Evolutionary conservation across 1,139 yeast species (phyloP).

Genomic region (Yamadazyma taylorii): DNA sequence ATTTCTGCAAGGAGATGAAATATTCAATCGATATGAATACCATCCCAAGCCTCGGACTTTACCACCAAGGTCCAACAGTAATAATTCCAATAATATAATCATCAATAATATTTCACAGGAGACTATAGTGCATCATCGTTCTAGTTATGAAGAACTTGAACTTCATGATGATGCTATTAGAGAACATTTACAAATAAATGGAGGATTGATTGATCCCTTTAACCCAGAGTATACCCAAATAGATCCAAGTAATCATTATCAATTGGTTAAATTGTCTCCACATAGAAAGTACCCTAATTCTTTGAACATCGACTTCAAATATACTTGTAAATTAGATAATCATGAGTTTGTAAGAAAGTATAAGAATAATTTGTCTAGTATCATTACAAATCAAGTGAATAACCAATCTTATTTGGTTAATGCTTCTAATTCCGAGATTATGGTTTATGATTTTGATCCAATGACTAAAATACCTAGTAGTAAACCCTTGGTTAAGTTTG

Average conservation of each 20-base stretch:
- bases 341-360: constrained; percentile 27
- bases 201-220: constrained; percentile 19
- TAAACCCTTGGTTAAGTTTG: constrained; percentile 31
- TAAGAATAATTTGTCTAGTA: constrained; percentile 36
- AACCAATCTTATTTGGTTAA: constrained; percentile 25
- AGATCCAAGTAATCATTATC: constrained; percentile 1
- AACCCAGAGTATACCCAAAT: constrained; percentile 14
- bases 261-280: constrained; percentile 3
- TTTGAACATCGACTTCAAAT: constrained; percentile 23
- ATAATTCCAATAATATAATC: not conserved
- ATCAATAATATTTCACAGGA: not conserved
- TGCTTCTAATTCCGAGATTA: constrained; percentile 31
- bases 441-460: constrained; percentile 28
- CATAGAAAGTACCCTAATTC: constrained; percentile 35
- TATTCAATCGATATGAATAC: constrained; percentile 1
- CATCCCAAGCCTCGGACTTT: not conserved
- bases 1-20: constrained; percentile 4
- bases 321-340: constrained; percentile 20
- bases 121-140: not conserved
- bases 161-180: constrained; percentile 2
- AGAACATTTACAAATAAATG: constrained; percentile 8
- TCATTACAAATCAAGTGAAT: constrained; percentile 11
- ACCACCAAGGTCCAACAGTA: not conserved
- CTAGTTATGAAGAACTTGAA: constrained; percentile 2
- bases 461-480: constrained; percentile 24